Evolutionary conservation across 345 rosid species (phyloP).

Genomic region (Aegle marmelos): DNA sequence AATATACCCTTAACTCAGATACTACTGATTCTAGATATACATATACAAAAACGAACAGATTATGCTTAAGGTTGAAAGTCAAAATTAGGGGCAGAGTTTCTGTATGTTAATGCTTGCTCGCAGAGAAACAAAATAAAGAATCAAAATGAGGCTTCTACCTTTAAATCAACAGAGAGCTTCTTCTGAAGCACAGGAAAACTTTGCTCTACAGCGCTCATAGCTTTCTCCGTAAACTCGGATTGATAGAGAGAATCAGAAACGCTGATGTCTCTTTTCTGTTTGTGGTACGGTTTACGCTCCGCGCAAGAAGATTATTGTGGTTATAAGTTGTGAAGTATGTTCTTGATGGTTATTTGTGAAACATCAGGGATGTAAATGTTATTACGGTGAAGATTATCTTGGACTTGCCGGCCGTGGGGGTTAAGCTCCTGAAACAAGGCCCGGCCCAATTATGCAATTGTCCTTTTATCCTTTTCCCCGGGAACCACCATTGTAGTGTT

Average conservation of each 20-base stretch:
- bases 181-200: constrained; percentile 52
- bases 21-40: background rate
- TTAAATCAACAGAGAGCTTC: constrained; percentile 38
- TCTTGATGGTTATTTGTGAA: background rate
- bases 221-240: background rate
- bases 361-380: too few relatives aligned
- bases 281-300: background rate
- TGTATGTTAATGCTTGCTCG: background rate
- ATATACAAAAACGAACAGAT: background rate
- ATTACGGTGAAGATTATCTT: too few relatives aligned
- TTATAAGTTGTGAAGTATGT: background rate
- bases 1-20: background rate
- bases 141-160: constrained; percentile 29
- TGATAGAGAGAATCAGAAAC: background rate
- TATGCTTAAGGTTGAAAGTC: background rate
- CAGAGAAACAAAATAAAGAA: background rate
- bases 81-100: background rate
- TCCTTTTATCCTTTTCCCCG: too few relatives aligned
- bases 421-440: too few relatives aligned
- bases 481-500: too few relatives aligned
- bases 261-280: background rate
- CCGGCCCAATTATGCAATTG: too few relatives aligned
- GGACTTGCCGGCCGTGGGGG: too few relatives aligned
- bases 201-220: constrained; percentile 36
- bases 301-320: background rate